Conservation (phyloP, 2,329 filamentous ascomycete species). For the Clarireedia paspali region DNA sequence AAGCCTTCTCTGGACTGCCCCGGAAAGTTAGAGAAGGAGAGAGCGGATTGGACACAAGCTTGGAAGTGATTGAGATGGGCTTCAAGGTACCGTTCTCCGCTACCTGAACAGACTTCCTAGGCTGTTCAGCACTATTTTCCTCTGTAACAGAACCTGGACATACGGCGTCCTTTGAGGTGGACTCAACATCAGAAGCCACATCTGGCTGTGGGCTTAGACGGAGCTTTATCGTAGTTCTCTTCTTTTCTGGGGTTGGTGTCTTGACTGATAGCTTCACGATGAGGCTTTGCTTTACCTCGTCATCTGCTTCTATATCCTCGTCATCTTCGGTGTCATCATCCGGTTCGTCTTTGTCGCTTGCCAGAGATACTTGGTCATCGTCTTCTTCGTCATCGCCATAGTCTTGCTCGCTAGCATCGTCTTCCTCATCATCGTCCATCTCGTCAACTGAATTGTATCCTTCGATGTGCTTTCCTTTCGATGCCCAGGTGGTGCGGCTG, state of each 20-base stretch:
- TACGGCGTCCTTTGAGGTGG: conserved; percentile 5
- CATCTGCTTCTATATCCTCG: conserved; percentile 41
- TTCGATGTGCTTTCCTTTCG: conserved; percentile 39
- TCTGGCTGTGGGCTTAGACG: conserved; percentile 13
- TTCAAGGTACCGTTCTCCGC: conserved; percentile 8
- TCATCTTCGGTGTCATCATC: conserved; percentile 39
- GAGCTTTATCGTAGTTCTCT: conserved; percentile 23
- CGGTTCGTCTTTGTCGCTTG: conserved; percentile 48
- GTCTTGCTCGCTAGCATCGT: conserved; percentile 63
- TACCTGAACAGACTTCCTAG: neutral
- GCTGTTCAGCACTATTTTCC: neutral
- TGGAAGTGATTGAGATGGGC: conserved; percentile 9
- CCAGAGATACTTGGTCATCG: conserved; percentile 57
- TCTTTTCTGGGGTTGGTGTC: conserved; percentile 27
- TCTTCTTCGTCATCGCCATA: conserved; percentile 68
- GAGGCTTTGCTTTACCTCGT: conserved; percentile 50
- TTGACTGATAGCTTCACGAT: conserved; percentile 64
- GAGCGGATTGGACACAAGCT: conserved; percentile 9
- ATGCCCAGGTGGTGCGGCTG: conserved; percentile 23
- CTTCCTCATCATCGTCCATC: conserved; percentile 51
- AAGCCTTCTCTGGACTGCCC: conserved; percentile 52
- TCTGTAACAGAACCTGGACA: conserved; percentile 1
- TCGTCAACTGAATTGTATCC: conserved; percentile 53
- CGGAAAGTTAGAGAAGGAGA: conserved; percentile 44
- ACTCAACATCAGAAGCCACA: neutral